Evolutionary conservation across 2,329 filamentous ascomycete genomes (phyloP).

Genomic region (Fusarium albidum): DNA sequence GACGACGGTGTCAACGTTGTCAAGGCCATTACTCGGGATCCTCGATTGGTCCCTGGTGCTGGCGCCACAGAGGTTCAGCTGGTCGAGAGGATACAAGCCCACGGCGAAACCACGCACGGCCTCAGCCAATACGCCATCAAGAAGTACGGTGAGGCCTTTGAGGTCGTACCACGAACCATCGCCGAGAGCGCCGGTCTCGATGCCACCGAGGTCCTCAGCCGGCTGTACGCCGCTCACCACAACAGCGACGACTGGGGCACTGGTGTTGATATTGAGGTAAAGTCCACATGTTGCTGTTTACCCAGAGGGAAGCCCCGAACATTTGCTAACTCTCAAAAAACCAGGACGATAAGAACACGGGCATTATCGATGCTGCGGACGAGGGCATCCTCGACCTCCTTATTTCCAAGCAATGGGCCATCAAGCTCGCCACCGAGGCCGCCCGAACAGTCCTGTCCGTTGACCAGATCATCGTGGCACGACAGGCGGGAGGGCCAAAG

Average conservation of each 20-base stretch:
- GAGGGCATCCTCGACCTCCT: constrained; percentile 93
- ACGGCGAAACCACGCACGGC: constrained; percentile 91
- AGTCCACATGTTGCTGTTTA: constrained; percentile 25
- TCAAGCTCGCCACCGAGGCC: constrained; percentile 94
- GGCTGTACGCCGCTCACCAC: constrained; percentile 92
- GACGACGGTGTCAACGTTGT: constrained; percentile 99
- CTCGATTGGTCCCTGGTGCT: constrained; percentile 89
- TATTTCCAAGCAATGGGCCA: constrained; percentile 94
- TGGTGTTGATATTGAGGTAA: constrained; percentile 91
- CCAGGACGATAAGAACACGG: constrained; percentile 78
- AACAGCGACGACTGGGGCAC: constrained; percentile 86
- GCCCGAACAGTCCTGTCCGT: constrained; percentile 94
- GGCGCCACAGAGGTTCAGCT: constrained; percentile 95
- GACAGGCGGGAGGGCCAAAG: constrained; percentile 97
- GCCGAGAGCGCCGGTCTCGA: constrained; percentile 96
- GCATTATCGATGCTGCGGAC: constrained; percentile 84
- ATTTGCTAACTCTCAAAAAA: constrained; percentile 30
- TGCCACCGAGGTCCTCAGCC: constrained; percentile 94
- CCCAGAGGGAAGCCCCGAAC: neutral
- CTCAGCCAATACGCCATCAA: constrained; percentile 96
- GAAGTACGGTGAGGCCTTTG: constrained; percentile 97
- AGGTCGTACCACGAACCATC: constrained; percentile 92
- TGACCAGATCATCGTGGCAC: constrained; percentile 98
- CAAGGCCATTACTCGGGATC: constrained; percentile 95
- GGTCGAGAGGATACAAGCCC: constrained; percentile 87